Evolutionary conservation across 192 early-diverging fungal species (phyloP).

Genomic region (Radiomyces spectabilis): DNA sequence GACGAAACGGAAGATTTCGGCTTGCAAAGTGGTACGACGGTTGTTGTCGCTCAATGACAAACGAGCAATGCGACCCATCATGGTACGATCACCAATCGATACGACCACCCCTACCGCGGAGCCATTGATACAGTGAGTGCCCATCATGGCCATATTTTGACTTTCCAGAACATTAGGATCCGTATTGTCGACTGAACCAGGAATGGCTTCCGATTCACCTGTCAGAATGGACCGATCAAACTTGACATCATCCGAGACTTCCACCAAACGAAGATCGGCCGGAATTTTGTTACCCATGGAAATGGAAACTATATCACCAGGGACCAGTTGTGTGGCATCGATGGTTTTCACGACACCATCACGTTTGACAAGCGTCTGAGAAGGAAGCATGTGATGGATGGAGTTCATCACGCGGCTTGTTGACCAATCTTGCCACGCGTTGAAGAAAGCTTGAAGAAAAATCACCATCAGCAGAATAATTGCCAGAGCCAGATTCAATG

Average conservation of each 20-base stretch:
- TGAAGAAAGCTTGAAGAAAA: conserved; percentile 59
- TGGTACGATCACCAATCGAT: conserved; percentile 64
- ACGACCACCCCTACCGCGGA: conserved; percentile 67
- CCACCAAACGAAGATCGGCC: conserved; percentile 66
- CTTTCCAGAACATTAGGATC: conserved; percentile 72
- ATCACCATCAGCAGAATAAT: conserved; percentile 60
- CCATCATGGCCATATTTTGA: conserved; percentile 77
- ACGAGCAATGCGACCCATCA: conserved; percentile 70
- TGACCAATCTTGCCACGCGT: conserved; percentile 63
- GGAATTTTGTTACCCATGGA: conserved; percentile 80
- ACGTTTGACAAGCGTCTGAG: conserved; percentile 59
- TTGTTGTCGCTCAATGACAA: conserved; percentile 37
- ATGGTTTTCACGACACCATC: conserved; percentile 55
- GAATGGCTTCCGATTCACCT: conserved; percentile 64
- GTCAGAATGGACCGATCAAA: conserved; percentile 79
- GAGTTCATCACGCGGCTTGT: conserved; percentile 61
- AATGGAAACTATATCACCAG: conserved; percentile 75
- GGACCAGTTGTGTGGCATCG: conserved; percentile 63
- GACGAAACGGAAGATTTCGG: conserved; percentile 60
- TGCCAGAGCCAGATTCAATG: conserved; percentile 51
- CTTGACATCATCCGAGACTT: conserved; percentile 56
- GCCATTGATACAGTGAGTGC: conserved; percentile 62
- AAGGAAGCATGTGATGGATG: conserved; percentile 63
- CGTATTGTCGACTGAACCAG: conserved; percentile 52
- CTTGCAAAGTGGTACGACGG: conserved; percentile 47